Evolutionary conservation across 192 early-diverging fungal genomes (phyloP).

Genomic region (Irineochytrium annulatum): DNA sequence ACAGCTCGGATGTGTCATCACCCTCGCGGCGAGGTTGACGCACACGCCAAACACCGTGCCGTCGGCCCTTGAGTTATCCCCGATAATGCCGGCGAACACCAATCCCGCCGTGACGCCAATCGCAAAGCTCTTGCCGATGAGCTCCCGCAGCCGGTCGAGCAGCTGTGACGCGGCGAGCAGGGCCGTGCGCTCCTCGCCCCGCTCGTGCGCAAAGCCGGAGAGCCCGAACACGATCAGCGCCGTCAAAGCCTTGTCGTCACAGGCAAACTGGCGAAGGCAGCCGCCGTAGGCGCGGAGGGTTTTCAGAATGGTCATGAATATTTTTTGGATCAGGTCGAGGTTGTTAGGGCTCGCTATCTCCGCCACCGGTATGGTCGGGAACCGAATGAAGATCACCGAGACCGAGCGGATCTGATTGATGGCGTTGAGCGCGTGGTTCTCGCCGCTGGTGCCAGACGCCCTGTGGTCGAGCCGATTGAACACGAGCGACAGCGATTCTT

Average conservation of each 20-base stretch:
- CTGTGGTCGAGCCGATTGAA: neutral
- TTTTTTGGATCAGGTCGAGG: constrained; percentile 14
- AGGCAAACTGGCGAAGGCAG: constrained; percentile 21
- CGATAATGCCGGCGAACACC: constrained; percentile 19
- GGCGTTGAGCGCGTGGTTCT: neutral
- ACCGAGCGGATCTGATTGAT: constrained; percentile 19
- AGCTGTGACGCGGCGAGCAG: neutral
- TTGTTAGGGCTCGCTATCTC: too few relatives aligned
- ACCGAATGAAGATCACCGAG: constrained; percentile 14
- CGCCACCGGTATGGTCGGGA: neutral
- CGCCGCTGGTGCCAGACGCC: neutral
- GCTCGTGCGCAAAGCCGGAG: constrained; percentile 26
- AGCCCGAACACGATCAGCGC: constrained; percentile 23
- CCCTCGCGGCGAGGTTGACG: constrained; percentile 25
- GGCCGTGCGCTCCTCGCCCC: neutral
- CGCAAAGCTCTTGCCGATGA: neutral
- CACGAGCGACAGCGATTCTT: neutral
- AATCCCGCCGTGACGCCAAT: constrained; percentile 14
- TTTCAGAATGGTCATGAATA: constrained; percentile 5
- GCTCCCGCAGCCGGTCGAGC: neutral
- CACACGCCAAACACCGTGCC: constrained; percentile 15
- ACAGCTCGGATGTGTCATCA: constrained; percentile 16
- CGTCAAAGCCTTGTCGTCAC: constrained; percentile 24
- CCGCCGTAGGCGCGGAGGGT: constrained; percentile 10
- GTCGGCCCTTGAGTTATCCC: neutral